Evolutionary conservation across 768 basidiomycete genomes (phyloP), one percentile per base, ranked within the genome.

Genomic region (Rhizopogon vesiculosus): DNA sequence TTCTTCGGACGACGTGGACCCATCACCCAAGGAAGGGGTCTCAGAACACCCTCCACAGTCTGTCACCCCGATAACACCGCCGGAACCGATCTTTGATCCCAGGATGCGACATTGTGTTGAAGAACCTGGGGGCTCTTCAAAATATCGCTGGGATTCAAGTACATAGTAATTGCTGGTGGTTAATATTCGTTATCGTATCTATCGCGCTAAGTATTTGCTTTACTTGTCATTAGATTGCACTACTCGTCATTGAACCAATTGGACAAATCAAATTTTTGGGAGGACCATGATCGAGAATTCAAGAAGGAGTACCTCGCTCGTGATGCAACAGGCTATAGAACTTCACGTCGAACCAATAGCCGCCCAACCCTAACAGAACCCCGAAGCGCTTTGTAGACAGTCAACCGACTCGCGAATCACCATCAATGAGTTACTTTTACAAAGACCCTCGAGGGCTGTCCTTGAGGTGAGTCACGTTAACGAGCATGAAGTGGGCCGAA

Each of bases 1-100:
- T 18, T 70, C 72, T 44, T 57, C 66, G 3, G 58, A 72, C 56
- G 65, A 69, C 42, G 51, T 40, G 39, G 66, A 64, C 58, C 66
- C 66, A 13, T 71, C 70, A 6, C 70, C 69, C 16, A 72, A 69
- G 60, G 68, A 69, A 56, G 69, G 69, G 10, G 68, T 69, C 29
- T 61, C 65, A 12, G 57, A 56, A 31, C 69, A 65, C 53, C 67
- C 57, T 7, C 57, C 65, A 12, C 55, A 62, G 5, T 65, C 69
- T 25, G 65, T 66, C 43, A 70, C 71, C 12, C 69, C 69, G 16
- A 59, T 69, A 28, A 69, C 68, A 28, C 68, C 68, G 18, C 66
- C 69, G 18, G 66, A 56, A 33, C 57, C 60, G 13, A 64, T 60
- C 39, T 46, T 67, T 19, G 68, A 69, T 28, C 68, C 68, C 22